Percentiles rank a stretch among this genome's conserved stretches.
Conservation (phyloP, 305 asterid species). For the Fraxinus greggii region DNA sequence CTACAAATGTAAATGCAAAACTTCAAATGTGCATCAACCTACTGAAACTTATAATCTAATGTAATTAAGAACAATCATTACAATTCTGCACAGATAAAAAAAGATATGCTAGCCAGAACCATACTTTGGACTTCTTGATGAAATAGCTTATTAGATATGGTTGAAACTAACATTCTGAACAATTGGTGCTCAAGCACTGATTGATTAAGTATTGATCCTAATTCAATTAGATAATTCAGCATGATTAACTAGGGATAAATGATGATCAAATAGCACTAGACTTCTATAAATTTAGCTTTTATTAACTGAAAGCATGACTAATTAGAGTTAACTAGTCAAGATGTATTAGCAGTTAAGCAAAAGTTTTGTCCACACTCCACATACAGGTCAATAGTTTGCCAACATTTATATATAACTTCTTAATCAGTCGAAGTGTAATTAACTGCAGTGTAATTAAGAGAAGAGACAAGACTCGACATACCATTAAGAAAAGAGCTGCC, state of each 20-base stretch:
- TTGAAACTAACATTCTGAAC: constrained; percentile 1
- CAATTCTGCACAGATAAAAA: neutral
- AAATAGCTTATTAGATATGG: neutral
- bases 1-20: constrained; percentile 43
- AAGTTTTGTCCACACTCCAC: neutral
- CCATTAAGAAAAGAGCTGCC: constrained; percentile 94
- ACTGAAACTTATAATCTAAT: neutral
- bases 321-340: constrained; percentile 5
- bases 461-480: constrained; percentile 32
- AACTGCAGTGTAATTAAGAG: constrained; percentile 8
- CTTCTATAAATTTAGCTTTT: constrained; percentile 5
- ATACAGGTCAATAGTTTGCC: neutral
- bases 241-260: neutral
- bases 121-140: constrained; percentile 13
- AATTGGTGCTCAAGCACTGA: neutral
- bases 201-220: neutral
- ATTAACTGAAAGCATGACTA: constrained; percentile 7
- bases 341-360: neutral
- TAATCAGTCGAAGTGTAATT: neutral
- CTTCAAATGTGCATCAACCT: neutral
- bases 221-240: neutral
- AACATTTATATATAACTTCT: neutral
- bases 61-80: neutral
- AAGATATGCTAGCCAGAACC: neutral
- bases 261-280: constrained; percentile 1